Base-by-base conservation (phyloP, 176 grass and related monocot genomes). In the Eleusine indica region DNA sequence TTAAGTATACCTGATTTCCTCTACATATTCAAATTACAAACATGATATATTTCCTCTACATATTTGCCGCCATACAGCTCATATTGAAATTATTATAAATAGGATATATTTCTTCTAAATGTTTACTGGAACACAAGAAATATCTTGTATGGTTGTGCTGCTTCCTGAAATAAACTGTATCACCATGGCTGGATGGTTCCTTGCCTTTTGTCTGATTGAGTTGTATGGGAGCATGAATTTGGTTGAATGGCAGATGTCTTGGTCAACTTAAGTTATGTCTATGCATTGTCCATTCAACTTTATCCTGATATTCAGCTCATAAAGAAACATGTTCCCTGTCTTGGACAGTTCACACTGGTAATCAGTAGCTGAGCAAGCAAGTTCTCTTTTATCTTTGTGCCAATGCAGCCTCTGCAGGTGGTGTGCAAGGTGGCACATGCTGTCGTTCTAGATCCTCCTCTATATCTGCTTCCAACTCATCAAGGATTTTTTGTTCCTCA, bases 361-460 rank as follows among this genome's bases (percentile, higher is more conserved):
- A 82, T 28, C 35, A 41, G 15, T 57, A 8, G 72, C 52, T n/a
- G 72, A 63, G 30, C 48, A 3, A 37, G 9, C n/a, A 82, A 68
- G 52, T 76, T 82, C 52, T 70, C 71, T 70, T 67, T 14, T 75
- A 82, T 76, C 42, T 72, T 47, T 82, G 0, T 87, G 85, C 13
- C 81, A 64, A 42, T 87, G 82, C 66, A 87, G 2, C 9, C 79
- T 87, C 79, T 87, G 72, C 66, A 87, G 65, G n/a, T 71, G 73
- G 7, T 42, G 3, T 16, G 30, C 10, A 6, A 76, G 79, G 52
- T 41, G 1, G n/a, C 72, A 71, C 65, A 82, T 77, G 21, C 49
- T 0, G 11, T 71, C 7, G 30, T 48, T 82, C 79, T 62, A 82
- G 38, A 70, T 70, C 63, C 9, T 70, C 52, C 29, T 76, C 79